Conservation (phyloP, 208 protist genomes). For the Acanthamoeba sp. region DNA sequence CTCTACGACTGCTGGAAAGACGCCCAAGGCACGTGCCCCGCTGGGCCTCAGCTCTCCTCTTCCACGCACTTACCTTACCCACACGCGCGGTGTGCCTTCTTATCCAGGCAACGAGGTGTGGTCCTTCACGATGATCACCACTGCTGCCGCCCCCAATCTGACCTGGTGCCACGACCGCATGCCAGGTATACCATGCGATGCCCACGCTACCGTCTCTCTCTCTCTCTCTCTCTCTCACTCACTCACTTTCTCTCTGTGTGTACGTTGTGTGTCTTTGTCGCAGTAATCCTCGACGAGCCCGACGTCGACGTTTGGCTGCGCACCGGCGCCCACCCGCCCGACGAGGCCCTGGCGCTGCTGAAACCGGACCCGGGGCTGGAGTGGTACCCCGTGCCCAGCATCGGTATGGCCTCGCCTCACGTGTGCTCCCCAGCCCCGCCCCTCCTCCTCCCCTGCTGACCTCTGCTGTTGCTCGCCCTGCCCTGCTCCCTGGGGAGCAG, state of each 20-base stretch:
- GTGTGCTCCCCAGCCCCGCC: no score
- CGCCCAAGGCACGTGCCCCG: not conserved
- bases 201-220: no score
- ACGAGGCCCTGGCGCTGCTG: not conserved
- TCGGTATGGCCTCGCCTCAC: not conserved
- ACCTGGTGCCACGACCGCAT: slow-evolving; percentile 62
- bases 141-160: not conserved
- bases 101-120: not conserved
- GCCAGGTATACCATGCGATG: no score
- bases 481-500: not conserved
- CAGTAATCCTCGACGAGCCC: slow-evolving; percentile 33
- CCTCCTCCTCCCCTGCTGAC: no score
- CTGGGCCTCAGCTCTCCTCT: not conserved
- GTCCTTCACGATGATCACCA: slow-evolving; percentile 67
- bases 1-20: slow-evolving; percentile 65
- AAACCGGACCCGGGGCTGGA: slow-evolving; percentile 34
- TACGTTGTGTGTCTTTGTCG: not conserved
- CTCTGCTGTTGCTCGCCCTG: not conserved
- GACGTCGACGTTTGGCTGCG: slow-evolving; percentile 29
- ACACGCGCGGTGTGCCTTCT: not conserved
- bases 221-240: not conserved
- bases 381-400: slow-evolving; percentile 14
- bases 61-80: not conserved
- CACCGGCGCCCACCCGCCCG: not conserved
- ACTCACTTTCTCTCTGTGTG: not conserved